A percentile compares a stretch with the other conserved stretches of the same genome.
These are phyloP conservation scores for Plectranthus barbatus DNA, from an alignment of 257 asterid genomes.

Conservation along the genomic window DNA sequence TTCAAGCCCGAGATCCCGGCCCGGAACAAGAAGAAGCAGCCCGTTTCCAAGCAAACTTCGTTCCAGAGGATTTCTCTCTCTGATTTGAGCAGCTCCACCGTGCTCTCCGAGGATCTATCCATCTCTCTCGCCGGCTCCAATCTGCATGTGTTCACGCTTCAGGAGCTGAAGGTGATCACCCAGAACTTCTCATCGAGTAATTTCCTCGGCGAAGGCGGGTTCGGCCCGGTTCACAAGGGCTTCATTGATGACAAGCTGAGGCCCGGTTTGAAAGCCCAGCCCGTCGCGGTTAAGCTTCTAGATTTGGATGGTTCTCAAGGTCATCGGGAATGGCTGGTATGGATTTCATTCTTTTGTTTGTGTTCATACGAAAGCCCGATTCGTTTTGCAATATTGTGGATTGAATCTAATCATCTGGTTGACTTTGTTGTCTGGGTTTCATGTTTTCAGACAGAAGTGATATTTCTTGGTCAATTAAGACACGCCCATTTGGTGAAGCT, in stretches of 20 bases:
- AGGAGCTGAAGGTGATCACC: conserved; percentile 72
- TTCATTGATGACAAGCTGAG: conserved; percentile 77
- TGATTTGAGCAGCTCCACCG: conserved; percentile 50
- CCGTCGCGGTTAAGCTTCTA: conserved; percentile 87
- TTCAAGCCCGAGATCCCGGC: conserved; percentile 29
- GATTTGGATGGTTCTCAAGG: conserved; percentile 92
- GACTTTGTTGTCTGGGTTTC: background rate
- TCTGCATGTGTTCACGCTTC: conserved; percentile 57
- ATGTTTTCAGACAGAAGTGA: conserved; percentile 69
- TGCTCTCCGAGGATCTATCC: conserved; percentile 63
- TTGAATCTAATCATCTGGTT: background rate
- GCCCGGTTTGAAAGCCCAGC: conserved; percentile 86
- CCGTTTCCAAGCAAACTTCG: conserved; percentile 25
- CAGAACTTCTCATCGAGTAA: conserved; percentile 67
- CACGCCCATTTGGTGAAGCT: conserved; percentile 78
- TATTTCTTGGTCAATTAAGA: conserved; percentile 76
- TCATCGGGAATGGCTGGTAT: conserved; percentile 93
- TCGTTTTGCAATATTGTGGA: too few species aligned
- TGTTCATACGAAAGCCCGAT: too few species aligned
- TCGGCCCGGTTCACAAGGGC: conserved; percentile 96
- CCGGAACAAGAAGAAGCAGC: conserved; percentile 23
- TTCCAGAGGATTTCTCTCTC: conserved; percentile 45
- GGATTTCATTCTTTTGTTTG: background rate
- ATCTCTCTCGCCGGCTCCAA: conserved; percentile 73
- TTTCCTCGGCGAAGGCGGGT: conserved; percentile 89